Percentiles rank a stretch among this genome's conserved stretches.
Conservation (phyloP, 805 yeast genomes). For the Candida patagonica region DNA sequence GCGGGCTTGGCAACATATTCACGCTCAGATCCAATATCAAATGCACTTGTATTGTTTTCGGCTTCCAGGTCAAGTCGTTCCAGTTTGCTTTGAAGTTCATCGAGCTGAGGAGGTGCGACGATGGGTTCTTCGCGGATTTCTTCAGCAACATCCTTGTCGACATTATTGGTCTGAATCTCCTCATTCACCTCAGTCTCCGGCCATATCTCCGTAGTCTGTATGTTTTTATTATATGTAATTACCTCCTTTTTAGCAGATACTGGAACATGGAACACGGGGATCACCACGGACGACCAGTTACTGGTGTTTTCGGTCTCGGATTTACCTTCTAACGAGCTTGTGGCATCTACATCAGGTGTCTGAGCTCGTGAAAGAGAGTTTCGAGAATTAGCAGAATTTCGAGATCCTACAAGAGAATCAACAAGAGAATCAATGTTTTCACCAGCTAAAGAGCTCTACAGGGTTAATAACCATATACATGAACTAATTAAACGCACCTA, state of each 20-base stretch:
- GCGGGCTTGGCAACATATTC: conserved; percentile 6
- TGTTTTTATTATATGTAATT: conserved; percentile 22
- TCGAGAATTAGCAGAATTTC: too few relatives aligned
- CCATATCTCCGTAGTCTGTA: conserved; percentile 20
- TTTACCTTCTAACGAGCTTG: too few relatives aligned
- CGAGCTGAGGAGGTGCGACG: background rate
- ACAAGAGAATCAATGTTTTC: conserved; percentile 1
- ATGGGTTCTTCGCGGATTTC: background rate
- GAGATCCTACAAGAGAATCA: background rate
- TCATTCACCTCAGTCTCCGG: conserved; percentile 5
- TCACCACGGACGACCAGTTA: conserved; percentile 3
- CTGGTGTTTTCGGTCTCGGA: too few relatives aligned
- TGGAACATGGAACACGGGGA: conserved; percentile 8
- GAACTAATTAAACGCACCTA: background rate
- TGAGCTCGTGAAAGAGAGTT: too few relatives aligned
- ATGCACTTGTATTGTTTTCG: conserved; percentile 9
- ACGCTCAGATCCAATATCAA: conserved; percentile 23
- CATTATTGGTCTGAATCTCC: too few relatives aligned
- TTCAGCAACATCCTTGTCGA: background rate
- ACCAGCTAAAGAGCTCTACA: too few relatives aligned
- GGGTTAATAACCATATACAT: background rate
- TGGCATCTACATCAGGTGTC: too few relatives aligned
- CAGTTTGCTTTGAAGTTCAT: conserved; percentile 3
- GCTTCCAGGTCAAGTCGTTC: conserved; percentile 1
- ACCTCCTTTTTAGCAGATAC: conserved; percentile 6